Conservation (phyloP, 305 asterid genomes). For the Rubia occidens region DNA sequence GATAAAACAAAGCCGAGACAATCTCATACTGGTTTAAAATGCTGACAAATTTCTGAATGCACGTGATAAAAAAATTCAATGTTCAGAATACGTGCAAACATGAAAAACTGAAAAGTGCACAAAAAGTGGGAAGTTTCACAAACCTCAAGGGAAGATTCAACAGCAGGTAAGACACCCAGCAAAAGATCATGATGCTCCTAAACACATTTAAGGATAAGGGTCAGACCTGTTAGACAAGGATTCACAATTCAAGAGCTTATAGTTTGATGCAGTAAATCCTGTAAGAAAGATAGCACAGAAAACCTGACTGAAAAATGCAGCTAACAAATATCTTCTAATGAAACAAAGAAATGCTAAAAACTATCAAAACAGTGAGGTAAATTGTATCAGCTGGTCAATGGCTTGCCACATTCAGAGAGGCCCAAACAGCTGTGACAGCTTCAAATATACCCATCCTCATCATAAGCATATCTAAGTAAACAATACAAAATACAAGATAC, state of each 20-base stretch:
- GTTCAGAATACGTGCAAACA: conserved; percentile 15
- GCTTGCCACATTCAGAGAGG: not conserved
- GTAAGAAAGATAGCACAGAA: not conserved
- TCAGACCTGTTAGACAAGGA: conserved; percentile 11
- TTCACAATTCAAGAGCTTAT: not conserved
- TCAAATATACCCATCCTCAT: conserved; percentile 4
- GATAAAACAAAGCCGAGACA: conserved; percentile 64
- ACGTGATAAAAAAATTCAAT: conserved; percentile 19
- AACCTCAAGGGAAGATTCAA: conserved; percentile 90
- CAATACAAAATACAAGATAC: conserved; percentile 28
- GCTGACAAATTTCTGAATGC: conserved; percentile 58
- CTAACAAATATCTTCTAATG: not conserved
- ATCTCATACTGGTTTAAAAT: conserved; percentile 72
- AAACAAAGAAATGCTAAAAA: conserved; percentile 4
- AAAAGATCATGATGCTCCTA: conserved; percentile 98
- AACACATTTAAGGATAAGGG: conserved; percentile 24
- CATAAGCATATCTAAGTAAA: not conserved
- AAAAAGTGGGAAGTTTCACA: conserved; percentile 30
- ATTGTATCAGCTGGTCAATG: not conserved
- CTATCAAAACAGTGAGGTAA: not conserved
- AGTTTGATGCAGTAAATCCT: not conserved
- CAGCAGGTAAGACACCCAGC: conserved; percentile 70
- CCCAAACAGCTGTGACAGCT: not conserved
- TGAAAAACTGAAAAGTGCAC: conserved; percentile 18
- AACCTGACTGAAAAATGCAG: not conserved